Percentiles rank a stretch among this genome's conserved stretches.
These are phyloP conservation scores for Endogone sp. DNA, from an alignment of 192 early-diverging fungal species.

Conservation along the genomic window DNA sequence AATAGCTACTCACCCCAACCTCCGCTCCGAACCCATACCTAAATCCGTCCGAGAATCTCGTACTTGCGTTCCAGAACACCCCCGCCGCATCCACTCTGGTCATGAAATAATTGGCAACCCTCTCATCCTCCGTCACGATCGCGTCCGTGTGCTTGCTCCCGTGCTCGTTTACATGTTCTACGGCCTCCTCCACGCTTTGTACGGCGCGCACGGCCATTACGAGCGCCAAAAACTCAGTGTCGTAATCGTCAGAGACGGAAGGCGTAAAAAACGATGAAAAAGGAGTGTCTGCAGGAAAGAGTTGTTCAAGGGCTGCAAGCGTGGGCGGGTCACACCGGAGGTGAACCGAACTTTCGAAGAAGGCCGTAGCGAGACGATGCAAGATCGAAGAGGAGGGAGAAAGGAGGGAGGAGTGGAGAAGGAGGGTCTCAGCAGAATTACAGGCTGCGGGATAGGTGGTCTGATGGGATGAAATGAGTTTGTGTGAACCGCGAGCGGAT, in stretches of 20 bases:
- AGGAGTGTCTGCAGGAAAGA: slow-evolving; percentile 17
- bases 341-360: slow-evolving; percentile 56
- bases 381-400: slow-evolving; percentile 12
- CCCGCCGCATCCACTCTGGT: slow-evolving; percentile 93
- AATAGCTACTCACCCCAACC: slow-evolving; percentile 73
- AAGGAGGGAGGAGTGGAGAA: slow-evolving; percentile 74
- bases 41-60: slow-evolving; percentile 97
- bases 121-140: slow-evolving; percentile 81
- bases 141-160: slow-evolving; percentile 95
- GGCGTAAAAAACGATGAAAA: slow-evolving; percentile 9
- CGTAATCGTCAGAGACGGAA: slow-evolving; percentile 58
- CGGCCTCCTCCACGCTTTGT: slow-evolving; percentile 66
- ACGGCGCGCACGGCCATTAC: slow-evolving; percentile 84
- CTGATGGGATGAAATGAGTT: slow-evolving; percentile 22
- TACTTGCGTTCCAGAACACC: slow-evolving; percentile 95
- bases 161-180: slow-evolving; percentile 90
- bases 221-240: slow-evolving; percentile 89
- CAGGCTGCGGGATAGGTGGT: slow-evolving; percentile 94
- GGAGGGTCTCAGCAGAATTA: slow-evolving; percentile 89
- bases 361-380: not conserved
- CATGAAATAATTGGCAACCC: slow-evolving; percentile 83
- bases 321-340: slow-evolving; percentile 58
- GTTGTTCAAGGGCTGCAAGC: slow-evolving; percentile 31
- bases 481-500: not conserved
- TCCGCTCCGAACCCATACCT: slow-evolving; percentile 98